Conservation (phyloP, 257 asterid species). For the Catharanthus roseus region DNA sequence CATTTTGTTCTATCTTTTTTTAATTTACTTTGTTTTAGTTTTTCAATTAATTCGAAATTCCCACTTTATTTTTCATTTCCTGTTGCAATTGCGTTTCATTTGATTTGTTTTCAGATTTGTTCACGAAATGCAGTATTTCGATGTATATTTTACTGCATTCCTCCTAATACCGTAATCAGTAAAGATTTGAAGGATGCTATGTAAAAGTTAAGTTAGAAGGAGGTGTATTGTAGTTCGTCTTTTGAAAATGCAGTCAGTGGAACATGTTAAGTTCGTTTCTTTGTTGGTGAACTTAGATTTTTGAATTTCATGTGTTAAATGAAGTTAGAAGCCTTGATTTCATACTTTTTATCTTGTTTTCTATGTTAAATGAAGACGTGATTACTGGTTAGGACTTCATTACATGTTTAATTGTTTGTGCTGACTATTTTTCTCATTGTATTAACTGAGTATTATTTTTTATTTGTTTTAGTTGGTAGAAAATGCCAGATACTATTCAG, state of each 20-base stretch:
- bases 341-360: no score
- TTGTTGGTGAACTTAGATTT: neutral
- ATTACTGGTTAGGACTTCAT: no score
- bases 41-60: no score
- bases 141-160: neutral
- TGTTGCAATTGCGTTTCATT: no score
- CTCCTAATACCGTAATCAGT: neutral
- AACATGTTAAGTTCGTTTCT: neutral
- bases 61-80: no score
- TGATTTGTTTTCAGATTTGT: neutral
- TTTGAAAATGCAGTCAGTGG: neutral
- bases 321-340: no score
- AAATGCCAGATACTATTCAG: constrained; percentile 78
- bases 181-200: neutral
- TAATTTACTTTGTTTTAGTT: no score
- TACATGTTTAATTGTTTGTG: no score
- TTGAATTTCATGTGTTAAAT: no score
- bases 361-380: no score
- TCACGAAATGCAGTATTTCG: neutral
- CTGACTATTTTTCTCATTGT: neutral
- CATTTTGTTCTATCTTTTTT: neutral
- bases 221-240: neutral
- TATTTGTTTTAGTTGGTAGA: constrained; percentile 33
- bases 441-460: neutral
- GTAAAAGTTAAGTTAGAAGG: neutral